Percentiles rank a stretch among this genome's conserved stretches.
These are phyloP conservation scores for Malassezia obtusa DNA, from an alignment of 1,284 basidiomycete genomes.

Conservation along the genomic window DNA sequence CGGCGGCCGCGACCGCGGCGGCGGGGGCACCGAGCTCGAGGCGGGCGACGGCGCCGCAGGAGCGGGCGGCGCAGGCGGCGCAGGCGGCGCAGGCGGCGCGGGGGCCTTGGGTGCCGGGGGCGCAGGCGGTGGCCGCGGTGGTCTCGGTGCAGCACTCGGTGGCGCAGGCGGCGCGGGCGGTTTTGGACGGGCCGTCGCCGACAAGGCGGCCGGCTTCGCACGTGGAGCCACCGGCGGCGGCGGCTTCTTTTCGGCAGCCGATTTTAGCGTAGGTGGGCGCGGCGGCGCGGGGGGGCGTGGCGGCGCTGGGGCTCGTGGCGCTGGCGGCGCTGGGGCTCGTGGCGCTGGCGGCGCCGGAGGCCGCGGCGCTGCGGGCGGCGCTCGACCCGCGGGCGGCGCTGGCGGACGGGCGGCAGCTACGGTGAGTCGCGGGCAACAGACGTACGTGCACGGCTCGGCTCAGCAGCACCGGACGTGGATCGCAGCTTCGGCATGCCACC, in stretches of 20 bases:
- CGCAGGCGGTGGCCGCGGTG: conserved; percentile 4
- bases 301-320: conserved; percentile 3
- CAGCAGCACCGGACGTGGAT: conserved; percentile 19
- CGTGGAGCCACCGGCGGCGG: conserved; percentile 15
- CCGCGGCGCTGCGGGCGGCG: background rate
- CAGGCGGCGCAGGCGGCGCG: background rate
- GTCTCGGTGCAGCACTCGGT: background rate
- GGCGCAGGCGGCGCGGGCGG: conserved; percentile 8
- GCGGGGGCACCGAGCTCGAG: conserved; percentile 2
- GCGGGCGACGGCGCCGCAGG: background rate
- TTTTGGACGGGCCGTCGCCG: background rate
- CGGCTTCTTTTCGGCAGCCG: background rate
- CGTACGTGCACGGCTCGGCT: background rate
- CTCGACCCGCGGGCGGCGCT: background rate
- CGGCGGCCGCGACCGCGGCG: conserved; percentile 5
- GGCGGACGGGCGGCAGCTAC: conserved; percentile 7
- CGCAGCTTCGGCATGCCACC: conserved; percentile 82
- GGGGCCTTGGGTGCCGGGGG: background rate
- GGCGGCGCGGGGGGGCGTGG: conserved; percentile 13
- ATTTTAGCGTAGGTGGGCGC: background rate
- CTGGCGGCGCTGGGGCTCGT: background rate
- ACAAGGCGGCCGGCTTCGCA: conserved; percentile 11
- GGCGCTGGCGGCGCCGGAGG: conserved; percentile 1
- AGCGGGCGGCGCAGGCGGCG: background rate
- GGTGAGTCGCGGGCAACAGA: background rate